A percentile compares a stretch with the other conserved stretches of the same genome.
Conservation (phyloP, 2,329 filamentous ascomycete species). For the Fusarium anthophilum region DNA sequence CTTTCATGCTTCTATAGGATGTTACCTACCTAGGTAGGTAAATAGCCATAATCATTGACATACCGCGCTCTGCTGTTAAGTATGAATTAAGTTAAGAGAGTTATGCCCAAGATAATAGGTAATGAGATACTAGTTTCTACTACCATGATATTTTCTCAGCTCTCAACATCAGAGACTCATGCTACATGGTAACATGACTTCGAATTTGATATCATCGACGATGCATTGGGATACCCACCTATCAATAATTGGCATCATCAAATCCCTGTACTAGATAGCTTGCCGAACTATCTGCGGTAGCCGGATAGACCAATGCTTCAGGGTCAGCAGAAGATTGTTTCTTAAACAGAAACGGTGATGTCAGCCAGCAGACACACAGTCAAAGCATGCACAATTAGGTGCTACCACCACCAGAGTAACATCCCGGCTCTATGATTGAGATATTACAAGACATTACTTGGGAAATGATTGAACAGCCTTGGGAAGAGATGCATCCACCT, state of each 20-base stretch:
- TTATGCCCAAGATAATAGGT: not conserved
- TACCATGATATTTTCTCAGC: not conserved
- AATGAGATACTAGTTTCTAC: not conserved
- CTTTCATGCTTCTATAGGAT: not conserved
- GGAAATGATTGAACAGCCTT: not conserved
- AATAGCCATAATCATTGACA: not conserved
- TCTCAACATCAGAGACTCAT: not conserved
- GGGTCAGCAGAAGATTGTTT: not conserved
- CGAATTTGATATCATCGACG: not conserved
- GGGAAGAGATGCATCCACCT: not conserved
- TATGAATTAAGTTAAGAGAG: not conserved
- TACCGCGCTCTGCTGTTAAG: not conserved
- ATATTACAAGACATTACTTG: not conserved
- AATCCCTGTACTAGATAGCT: not conserved
- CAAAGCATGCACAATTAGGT: not conserved
- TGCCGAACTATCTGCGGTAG: slow-evolving; percentile 13
- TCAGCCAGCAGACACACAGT: not conserved
- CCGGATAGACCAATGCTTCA: slow-evolving; percentile 3
- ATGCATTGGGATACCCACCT: not conserved
- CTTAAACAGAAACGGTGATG: not conserved
- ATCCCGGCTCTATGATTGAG: not conserved
- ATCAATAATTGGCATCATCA: not conserved
- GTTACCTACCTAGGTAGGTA: not conserved
- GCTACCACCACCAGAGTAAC: not conserved
- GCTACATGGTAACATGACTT: not conserved